Percentiles rank a stretch among this genome's conserved stretches.
Conservation (phyloP, 164 flowering plant species). For the Protea cynaroides region DNA sequence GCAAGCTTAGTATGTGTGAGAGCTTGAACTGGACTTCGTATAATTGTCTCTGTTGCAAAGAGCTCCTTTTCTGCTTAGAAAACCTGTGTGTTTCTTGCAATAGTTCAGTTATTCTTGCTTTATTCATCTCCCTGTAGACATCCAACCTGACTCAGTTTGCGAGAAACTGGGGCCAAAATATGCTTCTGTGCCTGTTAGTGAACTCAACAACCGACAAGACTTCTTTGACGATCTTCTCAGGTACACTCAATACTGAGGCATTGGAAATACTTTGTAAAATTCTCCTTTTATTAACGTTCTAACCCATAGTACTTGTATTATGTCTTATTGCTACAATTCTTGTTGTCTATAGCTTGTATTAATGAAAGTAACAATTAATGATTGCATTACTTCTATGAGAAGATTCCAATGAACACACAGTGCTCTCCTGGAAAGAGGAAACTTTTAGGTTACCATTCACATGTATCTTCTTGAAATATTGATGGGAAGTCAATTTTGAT, state of each 20-base stretch:
- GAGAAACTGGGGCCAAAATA: conserved; percentile 80
- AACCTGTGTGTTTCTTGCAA: not conserved
- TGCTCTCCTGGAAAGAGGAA: too few relatives aligned
- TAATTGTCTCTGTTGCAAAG: not conserved
- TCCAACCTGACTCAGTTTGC: conserved; percentile 76
- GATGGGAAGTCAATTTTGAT: too few relatives aligned
- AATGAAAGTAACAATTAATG: not conserved
- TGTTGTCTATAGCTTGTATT: not conserved
- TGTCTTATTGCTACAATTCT: not conserved
- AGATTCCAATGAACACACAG: too few relatives aligned
- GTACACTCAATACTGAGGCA: conserved; percentile 23
- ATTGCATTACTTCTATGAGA: not conserved
- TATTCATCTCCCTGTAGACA: conserved; percentile 35
- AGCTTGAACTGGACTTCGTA: not conserved
- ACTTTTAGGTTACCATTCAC: too few relatives aligned
- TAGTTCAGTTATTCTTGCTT: not conserved
- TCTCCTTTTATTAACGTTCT: not conserved
- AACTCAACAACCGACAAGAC: conserved; percentile 48
- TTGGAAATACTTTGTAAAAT: not conserved
- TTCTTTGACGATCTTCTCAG: conserved; percentile 89
- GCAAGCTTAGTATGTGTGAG: not conserved
- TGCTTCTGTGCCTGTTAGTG: conserved; percentile 53
- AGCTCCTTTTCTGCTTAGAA: too few relatives aligned
- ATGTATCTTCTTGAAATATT: too few relatives aligned
- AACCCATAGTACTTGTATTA: not conserved